Percentiles rank a stretch among this genome's conserved stretches.
These are phyloP conservation scores for Fusarium secorum DNA, from an alignment of 2,329 filamentous ascomycete genomes.

Conservation along the genomic window DNA sequence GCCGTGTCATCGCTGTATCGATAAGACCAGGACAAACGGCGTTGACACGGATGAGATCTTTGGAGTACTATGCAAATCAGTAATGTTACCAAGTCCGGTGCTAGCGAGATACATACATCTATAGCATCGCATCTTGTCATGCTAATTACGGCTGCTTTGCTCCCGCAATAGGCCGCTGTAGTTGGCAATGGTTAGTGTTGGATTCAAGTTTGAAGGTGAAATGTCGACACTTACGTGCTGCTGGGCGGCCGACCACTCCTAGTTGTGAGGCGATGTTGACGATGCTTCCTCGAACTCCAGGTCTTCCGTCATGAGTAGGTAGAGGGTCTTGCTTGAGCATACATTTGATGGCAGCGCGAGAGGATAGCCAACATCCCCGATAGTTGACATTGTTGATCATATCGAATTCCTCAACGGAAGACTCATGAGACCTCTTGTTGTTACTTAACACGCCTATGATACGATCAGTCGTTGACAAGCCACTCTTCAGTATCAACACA, in stretches of 20 bases:
- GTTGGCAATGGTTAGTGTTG: fast-evolving
- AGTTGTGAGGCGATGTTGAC: constrained; percentile 63
- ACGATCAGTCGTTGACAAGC: neutral
- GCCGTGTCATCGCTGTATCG: constrained; percentile 57
- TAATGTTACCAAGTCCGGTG: fast-evolving
- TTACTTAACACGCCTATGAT: constrained; percentile 5
- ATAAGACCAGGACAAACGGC: constrained; percentile 74
- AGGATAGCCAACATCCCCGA: constrained; percentile 57
- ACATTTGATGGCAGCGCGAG: constrained; percentile 52
- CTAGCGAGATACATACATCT: neutral
- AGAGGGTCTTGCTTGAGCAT: constrained; percentile 58
- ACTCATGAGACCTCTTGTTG: constrained; percentile 13
- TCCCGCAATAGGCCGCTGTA: constrained; percentile 63
- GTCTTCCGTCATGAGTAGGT: constrained; percentile 43
- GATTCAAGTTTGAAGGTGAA: fast-evolving
- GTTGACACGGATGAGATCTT: constrained; percentile 54
- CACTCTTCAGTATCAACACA: too few relatives aligned
- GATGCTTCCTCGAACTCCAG: constrained; percentile 50
- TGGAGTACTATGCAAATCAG: constrained; percentile 54
- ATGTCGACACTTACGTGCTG: constrained; percentile 39
- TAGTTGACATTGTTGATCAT: constrained; percentile 64
- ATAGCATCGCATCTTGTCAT: constrained; percentile 61
- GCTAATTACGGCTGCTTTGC: constrained; percentile 65
- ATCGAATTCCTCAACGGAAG: constrained; percentile 52
- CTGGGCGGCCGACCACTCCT: constrained; percentile 57